These are phyloP conservation scores for Brettanomyces nanus DNA, from an alignment of 805 yeast genomes.

Conservation along the genomic window DNA sequence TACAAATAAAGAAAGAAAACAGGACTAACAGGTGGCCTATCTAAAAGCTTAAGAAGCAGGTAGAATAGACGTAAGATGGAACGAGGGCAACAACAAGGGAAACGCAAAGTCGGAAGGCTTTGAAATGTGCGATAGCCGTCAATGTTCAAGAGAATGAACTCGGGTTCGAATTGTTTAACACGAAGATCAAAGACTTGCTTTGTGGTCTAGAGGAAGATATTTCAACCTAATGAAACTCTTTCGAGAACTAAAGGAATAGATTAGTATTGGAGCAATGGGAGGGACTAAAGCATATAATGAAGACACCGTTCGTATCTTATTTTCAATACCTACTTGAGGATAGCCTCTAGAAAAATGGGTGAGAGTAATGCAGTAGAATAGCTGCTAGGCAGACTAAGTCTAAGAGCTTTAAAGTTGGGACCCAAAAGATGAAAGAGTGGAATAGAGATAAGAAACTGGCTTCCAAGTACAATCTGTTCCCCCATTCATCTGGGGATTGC, in stretches of 20 bases:
- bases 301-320: no score
- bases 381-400: not conserved
- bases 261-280: slow-evolving; percentile 1
- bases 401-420: not conserved
- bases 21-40: not conserved
- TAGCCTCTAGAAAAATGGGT: no score
- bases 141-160: slow-evolving; percentile 5
- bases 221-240: slow-evolving; percentile 1
- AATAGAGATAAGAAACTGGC: not conserved
- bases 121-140: slow-evolving; percentile 5
- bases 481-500: not conserved
- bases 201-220: not conserved
- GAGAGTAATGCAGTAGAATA: no score
- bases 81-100: slow-evolving; percentile 3
- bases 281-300: no score
- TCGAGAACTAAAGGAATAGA: not conserved
- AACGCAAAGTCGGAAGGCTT: slow-evolving; percentile 1
- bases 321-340: no score
- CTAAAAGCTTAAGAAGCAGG: not conserved
- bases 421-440: not conserved
- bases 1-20: not conserved
- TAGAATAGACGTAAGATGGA: not conserved
- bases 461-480: not conserved
- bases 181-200: slow-evolving; percentile 1
- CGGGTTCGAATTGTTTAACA: slow-evolving; percentile 5